Conservation (phyloP, 345 rosid species). For the Laguncularia racemosa region DNA sequence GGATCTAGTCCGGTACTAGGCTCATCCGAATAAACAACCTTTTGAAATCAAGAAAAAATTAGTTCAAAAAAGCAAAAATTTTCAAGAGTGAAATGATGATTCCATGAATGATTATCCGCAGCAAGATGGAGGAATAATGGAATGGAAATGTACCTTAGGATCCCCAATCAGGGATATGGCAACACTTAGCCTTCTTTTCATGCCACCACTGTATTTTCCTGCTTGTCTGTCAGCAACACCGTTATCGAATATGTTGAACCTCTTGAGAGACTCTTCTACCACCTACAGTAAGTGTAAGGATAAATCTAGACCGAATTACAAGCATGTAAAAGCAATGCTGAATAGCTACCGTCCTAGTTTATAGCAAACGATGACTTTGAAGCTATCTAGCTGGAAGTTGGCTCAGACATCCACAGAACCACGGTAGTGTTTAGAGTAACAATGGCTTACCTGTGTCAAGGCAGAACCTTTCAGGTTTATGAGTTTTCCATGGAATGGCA, state of each 20-base stretch:
- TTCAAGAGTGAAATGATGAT: neutral
- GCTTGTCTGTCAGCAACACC: slow-evolving; percentile 83
- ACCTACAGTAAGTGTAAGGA: slow-evolving; percentile 28
- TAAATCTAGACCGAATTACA: too few relatives aligned
- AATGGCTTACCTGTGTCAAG: slow-evolving; percentile 43
- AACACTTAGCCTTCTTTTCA: slow-evolving; percentile 98
- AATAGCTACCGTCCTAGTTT: too few relatives aligned
- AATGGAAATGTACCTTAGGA: slow-evolving; percentile 52
- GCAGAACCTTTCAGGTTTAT: slow-evolving; percentile 81
- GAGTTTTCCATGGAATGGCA: slow-evolving; percentile 86
- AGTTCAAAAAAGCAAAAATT: slow-evolving; percentile 1
- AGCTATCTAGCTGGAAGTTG: too few relatives aligned
- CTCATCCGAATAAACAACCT: slow-evolving; percentile 99
- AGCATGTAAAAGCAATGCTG: too few relatives aligned
- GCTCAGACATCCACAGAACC: too few relatives aligned
- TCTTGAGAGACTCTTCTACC: slow-evolving; percentile 82
- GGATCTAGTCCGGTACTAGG: slow-evolving; percentile 99
- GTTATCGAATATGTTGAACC: slow-evolving; percentile 64
- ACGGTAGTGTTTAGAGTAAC: too few relatives aligned
- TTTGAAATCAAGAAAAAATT: too few relatives aligned
- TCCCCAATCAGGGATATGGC: slow-evolving; percentile 92
- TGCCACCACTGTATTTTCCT: slow-evolving; percentile 94
- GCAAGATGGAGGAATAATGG: neutral
- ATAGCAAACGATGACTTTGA: too few relatives aligned
- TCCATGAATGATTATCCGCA: too few relatives aligned